Base-by-base conservation (phyloP, 306 rosid genomes). In the Lotus japonicus region DNA sequence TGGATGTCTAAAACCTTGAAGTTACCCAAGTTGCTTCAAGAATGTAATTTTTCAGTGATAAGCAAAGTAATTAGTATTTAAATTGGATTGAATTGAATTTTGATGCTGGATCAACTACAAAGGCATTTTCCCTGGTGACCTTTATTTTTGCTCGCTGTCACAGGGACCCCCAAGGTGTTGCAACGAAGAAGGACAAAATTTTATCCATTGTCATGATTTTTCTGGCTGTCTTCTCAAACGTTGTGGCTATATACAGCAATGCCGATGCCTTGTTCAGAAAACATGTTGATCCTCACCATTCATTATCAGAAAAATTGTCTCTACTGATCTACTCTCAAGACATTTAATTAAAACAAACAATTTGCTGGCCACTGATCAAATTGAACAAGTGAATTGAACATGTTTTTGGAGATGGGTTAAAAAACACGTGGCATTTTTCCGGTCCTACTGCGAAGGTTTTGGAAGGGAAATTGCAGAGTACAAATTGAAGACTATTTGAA, bases 141-240 rank as follows among this genome's bases (percentile, higher is more conserved):
- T 43, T 10, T 56, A 28, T 44, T 63, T 69, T 2, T 70, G 23
- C 65, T 59, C 48, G 26, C 26, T 21, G 26, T 31, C 7, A 31
- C 86, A 91, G 97, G 88, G 97, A 91, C 73, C 79, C 74, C 2
- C 79, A 82, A 71, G 67, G 80, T 59, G 87, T 88, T 36, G 96
- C 97, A 56, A 80, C 87, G 2, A 83, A 80, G 82, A 86, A 83
- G 81, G 96, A 91, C 79, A 91, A 85, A 83, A 72, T 85, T 64
- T 80, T 86, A 74, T 79, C 94, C 2, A 5, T 85, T 31, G 66
- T 85, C 21, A 91, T 86, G 97, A 88, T 91, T 75, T 83, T 72
- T 64, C 83, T 88, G 18, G 97, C 96, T n/a, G 91, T 88, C 46
- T 83, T 68, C 58, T 66, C 90, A 18, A 87, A 87, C 58, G 15